These are phyloP conservation scores for Metschnikowia lochheadii DNA, from an alignment of 805 yeast genomes.

Conservation along the genomic window DNA sequence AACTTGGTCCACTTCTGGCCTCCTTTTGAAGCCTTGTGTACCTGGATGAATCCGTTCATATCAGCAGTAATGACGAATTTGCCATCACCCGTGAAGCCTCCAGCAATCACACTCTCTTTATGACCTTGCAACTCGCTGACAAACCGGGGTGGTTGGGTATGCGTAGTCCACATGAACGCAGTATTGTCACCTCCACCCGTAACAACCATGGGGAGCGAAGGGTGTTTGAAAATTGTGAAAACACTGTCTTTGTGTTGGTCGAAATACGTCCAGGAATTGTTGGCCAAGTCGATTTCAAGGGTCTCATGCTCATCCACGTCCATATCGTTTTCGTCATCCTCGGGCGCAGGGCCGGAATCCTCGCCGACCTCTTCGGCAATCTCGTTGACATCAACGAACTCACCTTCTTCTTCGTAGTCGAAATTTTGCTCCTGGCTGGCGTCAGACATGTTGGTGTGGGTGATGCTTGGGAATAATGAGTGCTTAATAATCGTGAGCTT, in stretches of 20 bases:
- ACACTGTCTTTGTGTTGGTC: conserved; percentile 88
- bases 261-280: conserved; percentile 85
- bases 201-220: conserved; percentile 77
- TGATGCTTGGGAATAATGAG: not conserved
- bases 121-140: conserved; percentile 77
- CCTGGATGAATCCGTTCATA: conserved; percentile 83
- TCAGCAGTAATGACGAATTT: conserved; percentile 82
- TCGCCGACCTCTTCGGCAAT: conserved; percentile 38
- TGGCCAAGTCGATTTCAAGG: conserved; percentile 79
- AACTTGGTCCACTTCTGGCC: conserved; percentile 79
- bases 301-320: conserved; percentile 40
- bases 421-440: conserved; percentile 10
- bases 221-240: conserved; percentile 78
- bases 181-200: conserved; percentile 94
- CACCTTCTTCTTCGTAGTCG: conserved; percentile 20
- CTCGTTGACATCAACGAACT: conserved; percentile 39
- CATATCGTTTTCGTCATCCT: conserved; percentile 34
- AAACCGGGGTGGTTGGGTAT: conserved; percentile 75
- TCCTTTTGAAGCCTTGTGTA: conserved; percentile 65
- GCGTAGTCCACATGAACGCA: conserved; percentile 90
- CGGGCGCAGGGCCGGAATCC: conserved; percentile 30
- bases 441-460: conserved; percentile 11
- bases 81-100: conserved; percentile 83
- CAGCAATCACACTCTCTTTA: conserved; percentile 81
- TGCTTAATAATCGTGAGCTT: conserved; percentile 1